Conservation (phyloP, 1,284 basidiomycete genomes). For the Trichosporon coremiiforme region DNA sequence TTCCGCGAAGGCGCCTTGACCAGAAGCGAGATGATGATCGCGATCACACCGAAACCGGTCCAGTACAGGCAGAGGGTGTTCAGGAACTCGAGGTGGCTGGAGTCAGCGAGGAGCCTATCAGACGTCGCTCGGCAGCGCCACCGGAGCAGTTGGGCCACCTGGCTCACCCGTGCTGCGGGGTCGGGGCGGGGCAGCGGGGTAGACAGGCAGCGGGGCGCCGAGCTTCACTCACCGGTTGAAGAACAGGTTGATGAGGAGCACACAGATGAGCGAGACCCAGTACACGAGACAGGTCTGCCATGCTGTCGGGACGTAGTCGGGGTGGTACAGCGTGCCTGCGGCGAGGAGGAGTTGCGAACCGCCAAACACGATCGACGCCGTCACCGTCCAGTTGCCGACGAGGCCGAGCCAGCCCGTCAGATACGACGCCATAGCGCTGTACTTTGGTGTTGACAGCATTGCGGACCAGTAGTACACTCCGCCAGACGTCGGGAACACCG, state of each 20-base stretch:
- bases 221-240: slow-evolving; percentile 48
- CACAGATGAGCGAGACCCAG: slow-evolving; percentile 56
- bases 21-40: slow-evolving; percentile 57
- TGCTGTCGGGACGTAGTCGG: slow-evolving; percentile 54
- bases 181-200: no score
- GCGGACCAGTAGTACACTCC: slow-evolving; percentile 60
- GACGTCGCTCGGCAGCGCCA: neutral
- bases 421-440: slow-evolving; percentile 56
- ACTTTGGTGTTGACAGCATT: slow-evolving; percentile 57
- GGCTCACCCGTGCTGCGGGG: slow-evolving; percentile 16
- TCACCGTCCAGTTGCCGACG: slow-evolving; percentile 60
- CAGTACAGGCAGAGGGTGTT: slow-evolving; percentile 58
- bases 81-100: slow-evolving; percentile 49
- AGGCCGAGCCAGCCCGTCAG: slow-evolving; percentile 59
- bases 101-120: neutral
- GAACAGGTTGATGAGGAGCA: slow-evolving; percentile 55
- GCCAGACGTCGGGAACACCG: slow-evolving; percentile 58
- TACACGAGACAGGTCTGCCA: slow-evolving; percentile 58
- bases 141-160: slow-evolving; percentile 1
- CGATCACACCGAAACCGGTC: slow-evolving; percentile 56
- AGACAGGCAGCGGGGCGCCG: neutral
- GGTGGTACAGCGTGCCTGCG: slow-evolving; percentile 57
- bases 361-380: slow-evolving; percentile 59
- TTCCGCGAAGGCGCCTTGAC: slow-evolving; percentile 55
- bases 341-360: slow-evolving; percentile 59